These are phyloP conservation scores for Apiospora kogelbergensis DNA, from an alignment of 2,329 filamentous ascomycete species.

Conservation along the genomic window DNA sequence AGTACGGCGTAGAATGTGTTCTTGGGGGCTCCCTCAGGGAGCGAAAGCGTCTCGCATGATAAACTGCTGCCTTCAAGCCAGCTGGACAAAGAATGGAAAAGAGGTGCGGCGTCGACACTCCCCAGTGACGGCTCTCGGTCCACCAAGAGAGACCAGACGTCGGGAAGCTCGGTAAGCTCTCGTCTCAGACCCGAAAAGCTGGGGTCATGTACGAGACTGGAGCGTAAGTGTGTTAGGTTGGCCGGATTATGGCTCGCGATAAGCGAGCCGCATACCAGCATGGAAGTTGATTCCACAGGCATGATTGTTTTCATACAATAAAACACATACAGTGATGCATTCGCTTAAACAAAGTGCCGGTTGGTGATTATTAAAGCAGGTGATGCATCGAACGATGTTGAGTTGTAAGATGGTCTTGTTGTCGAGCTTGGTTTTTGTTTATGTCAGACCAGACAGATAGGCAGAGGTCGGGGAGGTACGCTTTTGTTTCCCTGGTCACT, in stretches of 20 bases:
- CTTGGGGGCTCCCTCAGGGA: neutral
- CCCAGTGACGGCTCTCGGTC: neutral
- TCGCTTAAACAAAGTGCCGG: no score
- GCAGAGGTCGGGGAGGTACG: neutral
- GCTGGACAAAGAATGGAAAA: neutral
- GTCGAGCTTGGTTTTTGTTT: neutral
- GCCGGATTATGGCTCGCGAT: neutral
- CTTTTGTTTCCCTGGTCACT: neutral
- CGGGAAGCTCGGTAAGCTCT: neutral
- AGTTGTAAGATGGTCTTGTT: neutral
- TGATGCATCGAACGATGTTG: neutral
- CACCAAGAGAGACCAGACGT: neutral
- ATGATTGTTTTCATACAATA: neutral
- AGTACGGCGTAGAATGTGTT: neutral
- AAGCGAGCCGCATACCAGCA: slow-evolving; percentile 5
- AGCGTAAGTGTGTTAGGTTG: neutral
- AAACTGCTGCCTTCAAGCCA: neutral
- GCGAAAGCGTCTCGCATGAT: neutral
- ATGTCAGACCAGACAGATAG: neutral
- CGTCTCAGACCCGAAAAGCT: neutral
- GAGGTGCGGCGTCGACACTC: neutral
- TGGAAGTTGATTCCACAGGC: neutral
- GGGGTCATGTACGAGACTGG: neutral
- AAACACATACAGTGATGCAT: neutral
- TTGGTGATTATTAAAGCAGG: neutral